Percentiles rank a stretch among this genome's conserved stretches.
Conservation (phyloP, 345 rosid genomes). For the Lagerstroemia speciosa region DNA sequence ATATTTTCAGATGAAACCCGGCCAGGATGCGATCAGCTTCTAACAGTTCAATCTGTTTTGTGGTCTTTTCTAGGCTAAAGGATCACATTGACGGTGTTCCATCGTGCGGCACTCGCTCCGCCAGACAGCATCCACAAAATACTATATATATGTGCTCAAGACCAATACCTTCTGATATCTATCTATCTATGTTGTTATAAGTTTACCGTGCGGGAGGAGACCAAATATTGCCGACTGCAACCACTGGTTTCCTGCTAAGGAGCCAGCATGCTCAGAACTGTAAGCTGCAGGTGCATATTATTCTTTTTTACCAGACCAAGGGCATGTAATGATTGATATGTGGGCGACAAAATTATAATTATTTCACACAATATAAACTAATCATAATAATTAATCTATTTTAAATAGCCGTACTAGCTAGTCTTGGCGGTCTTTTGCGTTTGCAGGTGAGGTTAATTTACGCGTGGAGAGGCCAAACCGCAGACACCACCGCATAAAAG, state of each 20-base stretch:
- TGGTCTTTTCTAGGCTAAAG: no score
- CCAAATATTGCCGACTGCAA: not conserved
- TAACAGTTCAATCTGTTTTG: no score
- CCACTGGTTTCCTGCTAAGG: not conserved
- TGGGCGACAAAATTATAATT: not conserved
- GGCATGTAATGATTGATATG: not conserved
- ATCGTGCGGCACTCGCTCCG: no score
- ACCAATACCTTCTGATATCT: no score
- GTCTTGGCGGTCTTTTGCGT: not conserved
- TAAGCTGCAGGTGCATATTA: not conserved
- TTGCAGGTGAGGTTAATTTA: not conserved
- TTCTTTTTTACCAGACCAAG: not conserved
- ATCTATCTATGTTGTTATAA: no score
- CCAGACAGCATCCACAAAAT: no score
- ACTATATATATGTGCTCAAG: no score
- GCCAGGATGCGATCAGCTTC: no score
- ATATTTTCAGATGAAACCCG: no score
- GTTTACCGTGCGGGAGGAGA: not conserved
- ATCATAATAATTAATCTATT: not conserved
- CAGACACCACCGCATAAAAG: not conserved
- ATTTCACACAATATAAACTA: not conserved
- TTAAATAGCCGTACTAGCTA: not conserved
- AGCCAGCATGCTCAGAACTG: not conserved
- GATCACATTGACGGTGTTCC: no score
- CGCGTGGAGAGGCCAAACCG: not conserved